phyloP scores from a whole-genome alignment of 192 early-diverging fungal genomes.

The Cladochytrium replicatum region DNA sequence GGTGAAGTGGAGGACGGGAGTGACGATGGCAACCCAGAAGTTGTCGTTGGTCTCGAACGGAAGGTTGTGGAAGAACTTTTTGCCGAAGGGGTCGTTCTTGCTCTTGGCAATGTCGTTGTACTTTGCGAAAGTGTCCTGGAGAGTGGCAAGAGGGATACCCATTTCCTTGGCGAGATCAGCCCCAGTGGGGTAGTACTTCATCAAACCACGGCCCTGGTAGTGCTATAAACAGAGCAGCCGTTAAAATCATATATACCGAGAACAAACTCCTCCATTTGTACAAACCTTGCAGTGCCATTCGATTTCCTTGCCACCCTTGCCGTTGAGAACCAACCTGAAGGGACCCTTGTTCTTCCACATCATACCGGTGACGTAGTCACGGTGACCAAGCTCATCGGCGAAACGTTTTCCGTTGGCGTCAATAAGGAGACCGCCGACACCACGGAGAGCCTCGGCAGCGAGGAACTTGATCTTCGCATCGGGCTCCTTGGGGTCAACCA shows the following conservation, averaged over 20 bases:
- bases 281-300: conserved; percentile 93
- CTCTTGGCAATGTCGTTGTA: conserved; percentile 42
- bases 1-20: conserved; percentile 50
- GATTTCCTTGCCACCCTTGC: conserved; percentile 76
- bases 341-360: conserved; percentile 84
- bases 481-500: conserved; percentile 82
- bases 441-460: conserved; percentile 92
- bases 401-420: conserved; percentile 77
- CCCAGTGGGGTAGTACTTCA: conserved; percentile 69
- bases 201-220: conserved; percentile 79
- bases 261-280: too few relatives aligned
- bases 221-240: too few relatives aligned
- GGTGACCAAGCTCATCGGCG: conserved; percentile 85
- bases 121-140: conserved; percentile 32
- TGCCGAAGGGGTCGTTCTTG: conserved; percentile 48
- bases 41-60: conserved; percentile 34
- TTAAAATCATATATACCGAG: too few relatives aligned
- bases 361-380: conserved; percentile 83
- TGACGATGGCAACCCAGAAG: conserved; percentile 47
- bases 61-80: conserved; percentile 49
- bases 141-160: conserved; percentile 16
- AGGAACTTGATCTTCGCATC: conserved; percentile 87
- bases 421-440: conserved; percentile 79
- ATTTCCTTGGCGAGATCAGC: conserved; percentile 74
- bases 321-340: conserved; percentile 72